Percentiles rank a stretch among this genome's conserved stretches.
phyloP scores from a whole-genome alignment of 331 rosid genomes.

The Saraca asoca region DNA sequence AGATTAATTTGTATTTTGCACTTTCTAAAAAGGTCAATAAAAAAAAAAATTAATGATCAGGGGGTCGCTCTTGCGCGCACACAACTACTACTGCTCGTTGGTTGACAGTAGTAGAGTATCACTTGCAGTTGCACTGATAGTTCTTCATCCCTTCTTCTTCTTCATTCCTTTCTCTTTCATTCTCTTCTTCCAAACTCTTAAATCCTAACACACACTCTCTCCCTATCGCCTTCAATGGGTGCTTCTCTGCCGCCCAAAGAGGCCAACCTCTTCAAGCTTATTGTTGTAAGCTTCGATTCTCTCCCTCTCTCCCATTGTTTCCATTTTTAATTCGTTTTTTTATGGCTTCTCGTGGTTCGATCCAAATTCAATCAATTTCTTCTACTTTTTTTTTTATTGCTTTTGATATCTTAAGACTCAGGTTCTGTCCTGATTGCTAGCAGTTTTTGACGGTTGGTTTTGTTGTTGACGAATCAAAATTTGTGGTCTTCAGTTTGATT shows the following conservation, averaged over 20 bases:
- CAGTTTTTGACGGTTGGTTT: conserved; percentile 12
- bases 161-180: conserved; percentile 38
- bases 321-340: background rate
- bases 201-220: conserved; percentile 2
- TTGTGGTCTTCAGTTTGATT: conserved; percentile 13
- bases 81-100: too few species aligned
- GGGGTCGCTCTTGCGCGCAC: too few species aligned
- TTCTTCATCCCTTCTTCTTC: conserved; percentile 12
- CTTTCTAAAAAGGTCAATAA: too few species aligned
- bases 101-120: too few species aligned
- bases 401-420: conserved; percentile 69
- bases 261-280: conserved; percentile 98
- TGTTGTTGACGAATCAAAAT: background rate
- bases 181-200: background rate
- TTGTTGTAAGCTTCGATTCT: conserved; percentile 54
- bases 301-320: background rate
- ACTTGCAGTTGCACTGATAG: too few species aligned
- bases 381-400: background rate
- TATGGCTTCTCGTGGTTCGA: conserved; percentile 22
- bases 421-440: conserved; percentile 26
- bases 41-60: too few species aligned
- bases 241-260: conserved; percentile 89
- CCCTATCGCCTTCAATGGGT: conserved; percentile 58
- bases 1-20: too few species aligned
- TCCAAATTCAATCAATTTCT: conserved; percentile 37